Evolutionary conservation across 2,329 filamentous ascomycete genomes (phyloP).

Genomic region (Uncinocarpus reesii): DNA sequence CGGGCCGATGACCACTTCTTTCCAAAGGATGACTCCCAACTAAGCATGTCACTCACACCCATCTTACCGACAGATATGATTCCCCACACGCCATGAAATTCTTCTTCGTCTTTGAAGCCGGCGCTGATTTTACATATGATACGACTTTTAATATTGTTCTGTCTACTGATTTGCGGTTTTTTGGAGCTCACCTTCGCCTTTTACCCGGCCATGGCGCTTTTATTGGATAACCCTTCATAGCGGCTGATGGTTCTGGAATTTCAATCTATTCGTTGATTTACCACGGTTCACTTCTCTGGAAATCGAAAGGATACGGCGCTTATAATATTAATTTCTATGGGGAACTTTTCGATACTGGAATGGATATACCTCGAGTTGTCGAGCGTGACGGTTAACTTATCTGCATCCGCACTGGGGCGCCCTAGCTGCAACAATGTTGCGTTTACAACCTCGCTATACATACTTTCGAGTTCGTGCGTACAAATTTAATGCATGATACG

Average conservation of each 20-base stretch:
- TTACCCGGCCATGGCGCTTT: constrained; percentile 18
- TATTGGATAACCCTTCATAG: neutral
- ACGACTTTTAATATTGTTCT: constrained; percentile 27
- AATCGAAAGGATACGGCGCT: neutral
- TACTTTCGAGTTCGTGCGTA: neutral
- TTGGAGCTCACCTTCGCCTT: constrained; percentile 16
- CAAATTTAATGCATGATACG: constrained; percentile 2
- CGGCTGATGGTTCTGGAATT: constrained; percentile 11
- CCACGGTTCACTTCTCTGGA: neutral
- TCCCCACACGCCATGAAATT: constrained; percentile 28
- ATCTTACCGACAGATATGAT: constrained; percentile 18
- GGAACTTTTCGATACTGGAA: neutral
- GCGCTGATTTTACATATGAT: constrained; percentile 26
- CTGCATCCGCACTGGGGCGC: too few species aligned
- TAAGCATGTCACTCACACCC: neutral
- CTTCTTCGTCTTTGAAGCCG: constrained; percentile 30
- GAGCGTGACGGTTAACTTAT: neutral
- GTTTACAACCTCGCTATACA: constrained; percentile 4
- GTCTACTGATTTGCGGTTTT: constrained; percentile 5
- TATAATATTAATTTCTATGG: neutral
- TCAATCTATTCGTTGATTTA: constrained; percentile 8
- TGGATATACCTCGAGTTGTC: neutral
- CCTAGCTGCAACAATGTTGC: too few species aligned
- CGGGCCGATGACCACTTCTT: constrained; percentile 25
- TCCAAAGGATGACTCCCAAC: neutral